A percentile compares a stretch with the other conserved stretches of the same genome.
These are phyloP conservation scores for Rusavskia elegans DNA, from an alignment of 495 filamentous ascomycete species.

Conservation along the genomic window DNA sequence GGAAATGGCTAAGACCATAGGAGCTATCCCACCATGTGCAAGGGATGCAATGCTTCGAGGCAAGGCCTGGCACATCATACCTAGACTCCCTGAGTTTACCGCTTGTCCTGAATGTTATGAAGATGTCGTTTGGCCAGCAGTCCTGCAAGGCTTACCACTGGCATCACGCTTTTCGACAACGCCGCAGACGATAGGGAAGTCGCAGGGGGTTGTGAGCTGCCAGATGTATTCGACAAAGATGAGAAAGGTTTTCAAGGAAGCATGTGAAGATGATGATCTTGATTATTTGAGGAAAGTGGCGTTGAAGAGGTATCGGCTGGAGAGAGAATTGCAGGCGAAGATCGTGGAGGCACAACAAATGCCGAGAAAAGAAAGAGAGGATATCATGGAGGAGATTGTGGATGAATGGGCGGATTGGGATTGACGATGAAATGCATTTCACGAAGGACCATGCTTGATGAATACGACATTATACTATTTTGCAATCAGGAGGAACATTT, in stretches of 20 bases:
- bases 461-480: no score
- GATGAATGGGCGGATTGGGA: constrained; percentile 42
- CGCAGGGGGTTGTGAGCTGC: constrained; percentile 31
- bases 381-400: constrained; percentile 28
- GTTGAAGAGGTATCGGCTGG: constrained; percentile 25
- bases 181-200: constrained; percentile 16
- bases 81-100: constrained; percentile 44
- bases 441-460: no score
- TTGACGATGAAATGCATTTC: constrained; percentile 13
- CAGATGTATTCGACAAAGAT: constrained; percentile 66
- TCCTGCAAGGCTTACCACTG: constrained; percentile 31
- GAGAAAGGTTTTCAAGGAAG: constrained; percentile 44
- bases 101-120: constrained; percentile 61
- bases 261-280: constrained; percentile 42
- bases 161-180: constrained; percentile 32
- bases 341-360: constrained; percentile 18
- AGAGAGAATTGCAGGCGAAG: constrained; percentile 31
- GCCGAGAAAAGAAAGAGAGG: constrained; percentile 26
- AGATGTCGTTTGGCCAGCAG: constrained; percentile 48
- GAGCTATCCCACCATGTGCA: constrained; percentile 35
- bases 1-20: constrained; percentile 32
- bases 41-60: constrained; percentile 31
- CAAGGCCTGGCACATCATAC: constrained; percentile 45
- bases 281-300: constrained; percentile 25
- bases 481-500: no score